Conservation (phyloP, 805 yeast species). For the Wickerhamiella cacticola region DNA sequence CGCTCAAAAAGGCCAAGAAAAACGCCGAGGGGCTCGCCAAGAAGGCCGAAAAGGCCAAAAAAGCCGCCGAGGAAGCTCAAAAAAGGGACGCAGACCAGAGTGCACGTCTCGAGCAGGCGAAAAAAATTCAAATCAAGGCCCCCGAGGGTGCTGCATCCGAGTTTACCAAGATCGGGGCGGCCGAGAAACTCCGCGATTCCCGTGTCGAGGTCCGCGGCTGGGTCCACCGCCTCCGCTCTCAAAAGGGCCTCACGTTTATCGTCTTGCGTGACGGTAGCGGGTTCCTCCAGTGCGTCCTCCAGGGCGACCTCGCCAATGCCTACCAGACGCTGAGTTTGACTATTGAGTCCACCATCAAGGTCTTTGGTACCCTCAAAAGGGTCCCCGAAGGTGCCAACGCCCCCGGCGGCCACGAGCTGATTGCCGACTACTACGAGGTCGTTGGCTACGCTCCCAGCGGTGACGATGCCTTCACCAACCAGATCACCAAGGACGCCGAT, state of each 20-base stretch:
- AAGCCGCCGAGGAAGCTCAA: constrained; percentile 42
- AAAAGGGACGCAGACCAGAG: constrained; percentile 49
- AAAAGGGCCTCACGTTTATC: constrained; percentile 82
- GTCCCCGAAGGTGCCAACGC: constrained; percentile 95
- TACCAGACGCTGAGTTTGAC: constrained; percentile 75
- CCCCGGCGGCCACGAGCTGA: constrained; percentile 92
- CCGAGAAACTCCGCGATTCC: constrained; percentile 44
- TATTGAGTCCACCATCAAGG: constrained; percentile 68
- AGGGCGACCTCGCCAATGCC: constrained; percentile 88
- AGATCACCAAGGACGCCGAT: constrained; percentile 85
- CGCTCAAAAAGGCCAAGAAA: constrained; percentile 90
- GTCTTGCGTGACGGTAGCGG: constrained; percentile 96
- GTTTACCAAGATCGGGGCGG: constrained; percentile 49
- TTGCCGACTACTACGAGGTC: constrained; percentile 79
- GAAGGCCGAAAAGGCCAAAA: constrained; percentile 54
- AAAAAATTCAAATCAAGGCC: constrained; percentile 62
- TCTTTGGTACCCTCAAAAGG: constrained; percentile 69
- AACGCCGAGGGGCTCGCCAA: constrained; percentile 87
- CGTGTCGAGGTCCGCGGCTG: constrained; percentile 83
- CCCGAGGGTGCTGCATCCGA: constrained; percentile 68
- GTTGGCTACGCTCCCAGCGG: constrained; percentile 94
- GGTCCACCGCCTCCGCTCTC: constrained; percentile 88
- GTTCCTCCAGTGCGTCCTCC: constrained; percentile 69
- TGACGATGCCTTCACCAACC: constrained; percentile 88
- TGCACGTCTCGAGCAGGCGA: constrained; percentile 62